Conservation (phyloP, 1,284 basidiomycete species). For the Ceratobasidium sp. region DNA sequence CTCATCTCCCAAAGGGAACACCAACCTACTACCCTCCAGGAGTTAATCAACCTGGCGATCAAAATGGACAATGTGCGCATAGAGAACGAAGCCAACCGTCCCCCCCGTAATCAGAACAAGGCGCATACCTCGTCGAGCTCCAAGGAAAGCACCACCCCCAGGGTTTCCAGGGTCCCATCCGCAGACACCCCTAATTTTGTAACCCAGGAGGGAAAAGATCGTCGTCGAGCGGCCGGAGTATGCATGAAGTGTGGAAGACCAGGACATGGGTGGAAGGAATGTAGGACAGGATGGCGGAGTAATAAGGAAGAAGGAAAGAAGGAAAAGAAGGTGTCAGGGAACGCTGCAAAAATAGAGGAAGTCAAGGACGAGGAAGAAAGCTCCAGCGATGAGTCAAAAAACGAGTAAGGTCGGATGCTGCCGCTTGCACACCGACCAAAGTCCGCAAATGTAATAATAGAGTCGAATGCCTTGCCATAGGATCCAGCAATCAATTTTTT, state of each 20-base stretch:
- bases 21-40: not conserved
- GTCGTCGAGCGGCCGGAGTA: not conserved
- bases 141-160: not conserved
- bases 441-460: not conserved
- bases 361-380: not conserved
- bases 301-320: no score
- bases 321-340: not conserved
- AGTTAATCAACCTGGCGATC: not conserved
- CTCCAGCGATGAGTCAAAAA: not conserved
- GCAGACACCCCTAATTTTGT: not conserved
- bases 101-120: no score
- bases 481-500: not conserved
- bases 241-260: conserved; percentile 6
- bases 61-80: not conserved
- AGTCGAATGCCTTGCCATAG: not conserved
- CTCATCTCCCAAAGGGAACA: not conserved
- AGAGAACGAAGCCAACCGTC: not conserved
- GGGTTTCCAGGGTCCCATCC: not conserved
- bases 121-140: not conserved
- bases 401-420: not conserved
- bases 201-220: not conserved
- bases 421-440: not conserved
- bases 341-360: not conserved
- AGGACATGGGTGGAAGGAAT: not conserved
- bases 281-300: not conserved